Base-by-base conservation (phyloP, 768 basidiomycete genomes). In the Galerina marginata region DNA sequence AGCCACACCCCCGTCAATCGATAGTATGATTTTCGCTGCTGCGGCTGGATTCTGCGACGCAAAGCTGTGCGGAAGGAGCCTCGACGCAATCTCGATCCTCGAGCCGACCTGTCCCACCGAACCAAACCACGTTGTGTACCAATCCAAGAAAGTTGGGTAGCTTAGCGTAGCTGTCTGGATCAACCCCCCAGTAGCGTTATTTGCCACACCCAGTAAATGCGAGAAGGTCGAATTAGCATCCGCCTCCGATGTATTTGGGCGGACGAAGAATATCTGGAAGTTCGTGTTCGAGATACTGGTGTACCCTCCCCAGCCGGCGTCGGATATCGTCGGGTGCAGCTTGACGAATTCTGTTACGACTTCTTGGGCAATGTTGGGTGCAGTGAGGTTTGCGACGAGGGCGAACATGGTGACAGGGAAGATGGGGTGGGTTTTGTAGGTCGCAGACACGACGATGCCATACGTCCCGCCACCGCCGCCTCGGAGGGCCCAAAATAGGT, bases 401-500 rank as follows among this genome's bases (percentile, higher is more conserved):
- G 46, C 42, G 16, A 67, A 70, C 10, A 64, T 50, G 16, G 69
- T 69, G 56, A 79, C 45, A 5, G 82, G 79, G 10, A 73, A 61
- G 9, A 59, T 20, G 2, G 79, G 75, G 51, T 83, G 74, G 0
- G 80, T 82, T 52, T 67, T 66, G 61, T 84, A 84, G 0, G 83
- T 83, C 4, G 76, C 78, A 1, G 79, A 79, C 2, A 77, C 77
- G 50, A 85, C 71, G 16, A 85, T 72, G 6, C 81, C 83, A 47
- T 72, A 85, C 0, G 80, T 84, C 11, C 79, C 76, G 4, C 83
- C 83, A 0, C 84, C 84, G 1, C 78, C 78, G 0, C 83, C 84
- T 37, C 83, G 74, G 52, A 86, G 64, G 0, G 85, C 83, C 79
- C 81, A 86, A 70, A 82, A 86, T 4, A 86, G 74, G 55, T 85